Percentiles rank a stretch among this genome's conserved stretches.
Conservation (phyloP, 768 basidiomycete genomes). For the Psilocybe sp. region DNA sequence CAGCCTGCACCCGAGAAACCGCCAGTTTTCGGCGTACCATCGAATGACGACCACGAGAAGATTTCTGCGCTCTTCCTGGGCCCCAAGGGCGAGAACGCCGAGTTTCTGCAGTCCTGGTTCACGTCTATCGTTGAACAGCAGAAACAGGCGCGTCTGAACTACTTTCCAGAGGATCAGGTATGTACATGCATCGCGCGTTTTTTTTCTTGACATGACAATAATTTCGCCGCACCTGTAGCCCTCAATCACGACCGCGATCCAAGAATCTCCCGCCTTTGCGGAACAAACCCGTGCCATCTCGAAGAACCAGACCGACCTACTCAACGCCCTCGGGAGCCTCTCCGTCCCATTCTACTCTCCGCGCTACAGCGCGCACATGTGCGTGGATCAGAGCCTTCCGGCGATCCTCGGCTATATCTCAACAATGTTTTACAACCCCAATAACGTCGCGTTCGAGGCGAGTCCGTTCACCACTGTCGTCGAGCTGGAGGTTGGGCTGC, state of each 20-base stretch:
- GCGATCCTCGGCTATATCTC: conserved; percentile 10
- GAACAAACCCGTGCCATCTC: background rate
- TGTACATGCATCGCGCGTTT: conserved; percentile 17
- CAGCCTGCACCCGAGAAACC: background rate
- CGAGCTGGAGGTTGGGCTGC: conserved; percentile 34
- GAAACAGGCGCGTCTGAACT: conserved; percentile 19
- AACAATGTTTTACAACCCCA: conserved; percentile 24
- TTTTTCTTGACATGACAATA: conserved; percentile 12
- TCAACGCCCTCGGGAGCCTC: background rate
- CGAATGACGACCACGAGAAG: conserved; percentile 8
- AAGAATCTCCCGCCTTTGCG: background rate
- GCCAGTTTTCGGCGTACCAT: background rate
- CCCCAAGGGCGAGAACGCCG: conserved; percentile 34
- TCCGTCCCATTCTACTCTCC: conserved; percentile 15
- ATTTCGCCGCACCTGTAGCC: background rate
- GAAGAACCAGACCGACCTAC: background rate
- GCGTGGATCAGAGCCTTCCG: conserved; percentile 12
- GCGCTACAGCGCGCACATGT: conserved; percentile 15
- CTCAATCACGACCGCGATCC: background rate
- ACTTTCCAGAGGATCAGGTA: conserved; percentile 28
- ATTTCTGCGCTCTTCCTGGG: conserved; percentile 38
- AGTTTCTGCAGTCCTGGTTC: conserved; percentile 24
- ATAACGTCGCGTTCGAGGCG: conserved; percentile 40
- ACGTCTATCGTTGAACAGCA: conserved; percentile 20
- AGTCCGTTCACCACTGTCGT: conserved; percentile 35